Percentiles rank a stretch among this genome's conserved stretches.
These are phyloP conservation scores for Cinnamomum chago DNA, from an alignment of 164 flowering plant genomes.

Conservation along the genomic window DNA sequence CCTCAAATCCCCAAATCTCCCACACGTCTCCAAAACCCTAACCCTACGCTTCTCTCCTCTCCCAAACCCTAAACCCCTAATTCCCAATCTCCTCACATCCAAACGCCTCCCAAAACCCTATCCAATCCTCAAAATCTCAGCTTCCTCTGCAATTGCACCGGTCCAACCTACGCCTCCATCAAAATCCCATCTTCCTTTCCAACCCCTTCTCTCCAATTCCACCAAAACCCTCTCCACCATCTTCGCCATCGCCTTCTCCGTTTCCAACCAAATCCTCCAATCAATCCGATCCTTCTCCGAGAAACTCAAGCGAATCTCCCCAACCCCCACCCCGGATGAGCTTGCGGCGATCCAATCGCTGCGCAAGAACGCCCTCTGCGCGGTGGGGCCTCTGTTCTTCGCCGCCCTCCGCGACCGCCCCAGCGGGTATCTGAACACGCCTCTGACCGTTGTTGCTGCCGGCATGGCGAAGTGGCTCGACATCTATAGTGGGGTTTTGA, in stretches of 20 bases:
- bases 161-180: neutral
- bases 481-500: conserved; percentile 75
- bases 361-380: conserved; percentile 16
- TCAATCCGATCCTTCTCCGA: conserved; percentile 7
- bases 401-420: conserved; percentile 47
- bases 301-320: conserved; percentile 11
- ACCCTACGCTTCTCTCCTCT: neutral
- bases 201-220: conserved; percentile 31
- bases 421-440: conserved; percentile 52
- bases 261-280: conserved; percentile 21
- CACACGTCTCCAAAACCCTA: neutral
- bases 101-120: neutral
- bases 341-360: conserved; percentile 14
- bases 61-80: neutral
- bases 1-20: neutral
- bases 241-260: conserved; percentile 26
- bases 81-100: neutral
- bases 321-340: conserved; percentile 28
- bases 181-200: neutral
- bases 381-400: conserved; percentile 66
- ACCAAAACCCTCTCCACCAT: conserved; percentile 53
- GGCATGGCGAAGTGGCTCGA: conserved; percentile 93
- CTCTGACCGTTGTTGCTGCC: conserved; percentile 74
- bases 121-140: neutral
- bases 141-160: neutral